Percentiles rank a stretch among this genome's conserved stretches.
These are phyloP conservation scores for Botrytis fragariae DNA, from an alignment of 2,329 filamentous ascomycete species.

Conservation along the genomic window DNA sequence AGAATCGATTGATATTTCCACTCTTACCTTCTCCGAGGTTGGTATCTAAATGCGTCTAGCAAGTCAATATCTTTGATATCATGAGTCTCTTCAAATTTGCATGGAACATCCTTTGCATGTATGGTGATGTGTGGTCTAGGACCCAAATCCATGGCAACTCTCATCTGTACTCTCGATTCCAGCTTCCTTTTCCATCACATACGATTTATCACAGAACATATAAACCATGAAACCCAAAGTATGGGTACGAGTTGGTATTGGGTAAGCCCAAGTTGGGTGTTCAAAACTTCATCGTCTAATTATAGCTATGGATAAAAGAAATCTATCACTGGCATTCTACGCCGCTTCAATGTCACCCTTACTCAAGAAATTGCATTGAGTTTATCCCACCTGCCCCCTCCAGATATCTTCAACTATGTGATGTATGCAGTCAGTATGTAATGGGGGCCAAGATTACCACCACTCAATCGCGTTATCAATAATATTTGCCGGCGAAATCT, in stretches of 20 bases:
- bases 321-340: background rate
- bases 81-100: background rate
- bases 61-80: background rate
- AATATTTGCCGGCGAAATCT: background rate
- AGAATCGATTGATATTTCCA: background rate
- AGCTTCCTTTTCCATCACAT: background rate
- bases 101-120: background rate
- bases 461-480: background rate
- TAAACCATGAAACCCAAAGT: background rate
- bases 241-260: too few species aligned
- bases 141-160: background rate
- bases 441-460: background rate
- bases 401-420: background rate
- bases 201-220: background rate
- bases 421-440: background rate
- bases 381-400: background rate
- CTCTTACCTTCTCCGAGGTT: background rate
- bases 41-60: background rate
- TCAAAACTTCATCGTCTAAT: background rate
- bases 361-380: too few species aligned
- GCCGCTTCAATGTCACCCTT: background rate
- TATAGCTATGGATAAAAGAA: background rate
- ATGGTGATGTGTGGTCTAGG: background rate
- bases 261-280: background rate
- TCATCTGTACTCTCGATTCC: background rate